phyloP scores from a whole-genome alignment of 768 basidiomycete genomes.

The Lactifluus echinatus region DNA sequence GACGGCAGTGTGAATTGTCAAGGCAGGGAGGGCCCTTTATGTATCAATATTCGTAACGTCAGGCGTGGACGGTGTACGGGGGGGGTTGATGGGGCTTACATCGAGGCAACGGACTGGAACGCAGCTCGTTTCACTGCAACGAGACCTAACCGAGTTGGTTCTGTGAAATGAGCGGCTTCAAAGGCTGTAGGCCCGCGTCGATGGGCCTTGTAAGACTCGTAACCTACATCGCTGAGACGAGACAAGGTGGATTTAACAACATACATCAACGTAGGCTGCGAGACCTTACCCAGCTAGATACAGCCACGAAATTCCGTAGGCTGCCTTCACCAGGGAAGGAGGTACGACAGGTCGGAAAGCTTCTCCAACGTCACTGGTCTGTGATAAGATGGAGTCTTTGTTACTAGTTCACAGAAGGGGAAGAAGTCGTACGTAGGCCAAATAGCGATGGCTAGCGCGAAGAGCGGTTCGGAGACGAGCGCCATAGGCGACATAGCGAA shows the following conservation, averaged over 20 bases:
- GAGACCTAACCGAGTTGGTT: conserved; percentile 57
- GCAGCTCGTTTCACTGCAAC: conserved; percentile 67
- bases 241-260: not conserved
- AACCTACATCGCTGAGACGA: conserved; percentile 55
- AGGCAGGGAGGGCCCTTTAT: conserved; percentile 67
- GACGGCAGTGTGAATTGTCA: conserved; percentile 81
- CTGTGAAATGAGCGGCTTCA: conserved; percentile 62
- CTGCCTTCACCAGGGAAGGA: conserved; percentile 61
- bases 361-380: conserved; percentile 81
- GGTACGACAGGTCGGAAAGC: conserved; percentile 74
- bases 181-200: conserved; percentile 54
- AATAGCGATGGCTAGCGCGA: conserved; percentile 58
- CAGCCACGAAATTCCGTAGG: conserved; percentile 76
- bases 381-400: conserved; percentile 20
- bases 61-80: not conserved
- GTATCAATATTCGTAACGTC: not conserved
- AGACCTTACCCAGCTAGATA: conserved; percentile 56
- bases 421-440: conserved; percentile 58
- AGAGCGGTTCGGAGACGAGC: conserved; percentile 71
- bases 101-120: conserved; percentile 77
- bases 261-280: not conserved
- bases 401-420: no score
- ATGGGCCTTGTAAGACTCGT: conserved; percentile 75
- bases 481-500: conserved; percentile 70
- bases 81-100: conserved; percentile 37